Conservation (phyloP, 768 basidiomycete species). For the Calocera viscosa region DNA sequence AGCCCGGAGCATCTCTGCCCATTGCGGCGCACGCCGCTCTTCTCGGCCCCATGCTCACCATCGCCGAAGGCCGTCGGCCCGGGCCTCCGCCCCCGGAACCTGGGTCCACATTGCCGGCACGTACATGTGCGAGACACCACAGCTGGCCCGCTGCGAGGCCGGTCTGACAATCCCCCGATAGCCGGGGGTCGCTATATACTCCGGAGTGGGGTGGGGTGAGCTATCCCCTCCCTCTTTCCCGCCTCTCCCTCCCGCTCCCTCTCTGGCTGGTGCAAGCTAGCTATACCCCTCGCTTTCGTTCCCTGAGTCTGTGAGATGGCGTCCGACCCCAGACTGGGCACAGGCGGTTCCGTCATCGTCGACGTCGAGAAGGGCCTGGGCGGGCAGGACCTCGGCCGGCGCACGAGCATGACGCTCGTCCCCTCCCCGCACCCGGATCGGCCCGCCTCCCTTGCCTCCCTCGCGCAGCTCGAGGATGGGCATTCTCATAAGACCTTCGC, state of each 20-base stretch:
- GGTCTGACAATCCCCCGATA: neutral
- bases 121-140: neutral
- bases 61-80: neutral
- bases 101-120: too few species aligned
- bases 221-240: slow-evolving; percentile 1
- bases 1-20: neutral
- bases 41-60: neutral
- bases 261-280: neutral
- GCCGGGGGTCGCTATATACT: neutral
- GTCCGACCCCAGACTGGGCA: neutral
- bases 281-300: neutral
- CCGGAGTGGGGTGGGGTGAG: neutral
- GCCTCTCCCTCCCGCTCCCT: neutral
- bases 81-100: neutral
- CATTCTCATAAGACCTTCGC: neutral
- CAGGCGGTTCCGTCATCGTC: neutral
- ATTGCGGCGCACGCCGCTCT: neutral
- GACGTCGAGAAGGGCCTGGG: neutral
- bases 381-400: neutral
- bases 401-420: slow-evolving; percentile 1
- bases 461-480: neutral
- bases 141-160: neutral
- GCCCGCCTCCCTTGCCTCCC: neutral
- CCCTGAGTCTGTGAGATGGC: neutral
- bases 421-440: neutral